These are phyloP conservation scores for Pichia nanzhaoensis DNA, from an alignment of 805 yeast species.

Conservation along the genomic window DNA sequence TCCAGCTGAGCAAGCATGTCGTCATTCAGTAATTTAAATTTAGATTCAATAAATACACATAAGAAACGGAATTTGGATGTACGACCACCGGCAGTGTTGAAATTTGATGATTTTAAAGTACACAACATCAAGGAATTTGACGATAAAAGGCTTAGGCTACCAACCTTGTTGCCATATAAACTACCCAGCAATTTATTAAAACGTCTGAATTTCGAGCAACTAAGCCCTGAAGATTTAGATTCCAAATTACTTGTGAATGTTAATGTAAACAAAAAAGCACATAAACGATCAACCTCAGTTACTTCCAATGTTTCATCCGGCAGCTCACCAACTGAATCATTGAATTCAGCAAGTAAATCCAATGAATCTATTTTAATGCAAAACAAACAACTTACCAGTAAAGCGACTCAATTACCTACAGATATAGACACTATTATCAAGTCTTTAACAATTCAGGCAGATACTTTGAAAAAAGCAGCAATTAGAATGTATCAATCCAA, in stretches of 20 bases:
- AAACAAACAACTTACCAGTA: neutral
- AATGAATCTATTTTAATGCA: no score
- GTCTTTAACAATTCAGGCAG: conserved; percentile 16
- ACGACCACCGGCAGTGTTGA: neutral
- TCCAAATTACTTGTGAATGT: neutral
- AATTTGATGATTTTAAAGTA: neutral
- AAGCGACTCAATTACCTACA: neutral
- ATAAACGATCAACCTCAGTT: neutral
- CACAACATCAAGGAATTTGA: neutral
- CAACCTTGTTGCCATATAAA: conserved; percentile 16
- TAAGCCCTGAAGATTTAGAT: conserved; percentile 15
- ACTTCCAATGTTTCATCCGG: neutral
- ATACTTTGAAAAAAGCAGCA: conserved; percentile 14
- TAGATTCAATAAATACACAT: neutral
- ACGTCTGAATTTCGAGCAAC: conserved; percentile 15
- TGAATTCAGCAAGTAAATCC: no score
- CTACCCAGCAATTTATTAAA: conserved; percentile 15
- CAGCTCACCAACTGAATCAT: conserved; percentile 1
- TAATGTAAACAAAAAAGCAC: neutral
- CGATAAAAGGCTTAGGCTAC: conserved; percentile 12
- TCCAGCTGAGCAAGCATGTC: neutral
- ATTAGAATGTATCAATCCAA: conserved; percentile 13
- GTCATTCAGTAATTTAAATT: neutral
- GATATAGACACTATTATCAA: neutral
- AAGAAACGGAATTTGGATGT: neutral